Percentiles rank a stretch among this genome's conserved stretches.
phyloP scores from a whole-genome alignment of 345 rosid species.

The Rhizophora mangle region DNA sequence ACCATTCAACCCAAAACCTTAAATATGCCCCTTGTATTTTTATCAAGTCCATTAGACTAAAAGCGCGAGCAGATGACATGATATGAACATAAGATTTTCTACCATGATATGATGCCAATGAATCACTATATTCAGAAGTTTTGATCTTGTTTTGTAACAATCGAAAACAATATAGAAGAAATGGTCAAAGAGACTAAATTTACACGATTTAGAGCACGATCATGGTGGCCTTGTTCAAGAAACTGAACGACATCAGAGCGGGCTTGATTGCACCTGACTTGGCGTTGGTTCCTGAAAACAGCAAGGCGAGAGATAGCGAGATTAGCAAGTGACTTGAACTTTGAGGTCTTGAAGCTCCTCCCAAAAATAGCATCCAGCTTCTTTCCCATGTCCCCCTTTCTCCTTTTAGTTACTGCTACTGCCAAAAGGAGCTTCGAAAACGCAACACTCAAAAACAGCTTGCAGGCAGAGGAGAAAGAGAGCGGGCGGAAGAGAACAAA shows the following conservation, averaged over 20 bases:
- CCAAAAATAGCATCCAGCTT: constrained; percentile 70
- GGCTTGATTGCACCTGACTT: constrained; percentile 46
- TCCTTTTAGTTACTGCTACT: too few species aligned
- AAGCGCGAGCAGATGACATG: too few species aligned
- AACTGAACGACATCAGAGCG: constrained; percentile 74
- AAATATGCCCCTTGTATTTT: too few species aligned
- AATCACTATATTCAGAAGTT: too few species aligned
- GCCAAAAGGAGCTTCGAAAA: too few species aligned
- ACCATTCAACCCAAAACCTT: too few species aligned
- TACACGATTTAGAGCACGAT: constrained; percentile 74
- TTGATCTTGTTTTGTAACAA: too few species aligned
- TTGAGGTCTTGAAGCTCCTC: constrained; percentile 56
- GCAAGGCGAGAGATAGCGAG: constrained; percentile 69
- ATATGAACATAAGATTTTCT: too few species aligned
- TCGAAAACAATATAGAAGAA: not conserved
- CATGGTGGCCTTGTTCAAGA: constrained; percentile 66
- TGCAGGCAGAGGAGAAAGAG: not conserved
- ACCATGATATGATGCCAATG: too few species aligned
- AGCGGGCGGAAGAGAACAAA: constrained; percentile 9
- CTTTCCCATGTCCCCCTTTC: constrained; percentile 57
- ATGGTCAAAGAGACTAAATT: not conserved
- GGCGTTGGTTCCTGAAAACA: constrained; percentile 69
- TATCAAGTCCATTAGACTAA: too few species aligned
- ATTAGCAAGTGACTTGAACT: constrained; percentile 54
- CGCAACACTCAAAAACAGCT: too few species aligned